Percentiles rank a stretch among this genome's conserved stretches.
phyloP scores from a whole-genome alignment of 2,329 filamentous ascomycete species.

The Plectosphaerella plurivora region DNA sequence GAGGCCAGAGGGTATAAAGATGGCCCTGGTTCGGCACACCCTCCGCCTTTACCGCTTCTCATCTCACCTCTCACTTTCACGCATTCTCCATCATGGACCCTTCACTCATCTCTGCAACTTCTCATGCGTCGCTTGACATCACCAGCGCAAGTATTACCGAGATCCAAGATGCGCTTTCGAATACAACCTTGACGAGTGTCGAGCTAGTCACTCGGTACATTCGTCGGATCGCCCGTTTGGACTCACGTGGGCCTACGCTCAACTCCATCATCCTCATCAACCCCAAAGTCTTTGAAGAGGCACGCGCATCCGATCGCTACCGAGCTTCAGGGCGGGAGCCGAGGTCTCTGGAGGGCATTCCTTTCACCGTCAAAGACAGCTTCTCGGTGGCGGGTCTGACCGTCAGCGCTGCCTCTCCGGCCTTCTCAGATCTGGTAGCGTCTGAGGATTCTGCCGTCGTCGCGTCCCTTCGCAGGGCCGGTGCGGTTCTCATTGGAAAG shows the following conservation, averaged over 20 bases:
- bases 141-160: constrained; percentile 20
- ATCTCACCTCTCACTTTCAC: too few relatives aligned
- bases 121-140: constrained; percentile 8
- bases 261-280: constrained; percentile 24
- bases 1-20: too few relatives aligned
- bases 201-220: constrained; percentile 21
- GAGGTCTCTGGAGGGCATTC: constrained; percentile 43
- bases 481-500: constrained; percentile 46
- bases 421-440: constrained; percentile 43
- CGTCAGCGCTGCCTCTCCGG: constrained; percentile 48
- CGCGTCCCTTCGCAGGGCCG: constrained; percentile 38
- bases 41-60: too few relatives aligned
- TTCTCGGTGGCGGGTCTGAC: constrained; percentile 51
- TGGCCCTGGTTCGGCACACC: too few relatives aligned
- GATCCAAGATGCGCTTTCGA: constrained; percentile 14
- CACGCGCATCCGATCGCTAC: constrained; percentile 20
- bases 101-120: too few relatives aligned
- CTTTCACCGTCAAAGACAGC: constrained; percentile 53
- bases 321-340: constrained; percentile 15
- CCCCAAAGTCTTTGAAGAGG: constrained; percentile 17
- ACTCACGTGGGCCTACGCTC: constrained; percentile 16
- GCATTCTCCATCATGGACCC: too few relatives aligned
- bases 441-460: constrained; percentile 49
- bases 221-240: constrained; percentile 18
- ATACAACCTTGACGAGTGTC: constrained; percentile 15